Conservation (phyloP, 495 filamentous ascomycete species). For the Xylaria sp. region DNA sequence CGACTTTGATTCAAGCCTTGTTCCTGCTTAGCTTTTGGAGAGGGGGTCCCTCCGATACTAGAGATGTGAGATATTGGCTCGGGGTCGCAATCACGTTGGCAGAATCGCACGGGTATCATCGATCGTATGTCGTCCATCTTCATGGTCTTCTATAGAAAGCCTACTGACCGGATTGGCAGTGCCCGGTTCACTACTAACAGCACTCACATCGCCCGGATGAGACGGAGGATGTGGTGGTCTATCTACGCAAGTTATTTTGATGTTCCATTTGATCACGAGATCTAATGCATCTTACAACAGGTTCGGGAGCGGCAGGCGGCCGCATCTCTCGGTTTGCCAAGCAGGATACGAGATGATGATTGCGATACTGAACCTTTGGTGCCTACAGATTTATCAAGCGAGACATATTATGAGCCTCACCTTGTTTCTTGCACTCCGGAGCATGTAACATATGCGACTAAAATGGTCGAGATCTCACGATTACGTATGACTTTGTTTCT, state of each 20-base stretch:
- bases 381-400: background rate
- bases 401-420: background rate
- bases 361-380: background rate
- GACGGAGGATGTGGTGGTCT: conserved; percentile 3
- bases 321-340: conserved; percentile 3
- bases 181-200: background rate
- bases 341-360: conserved; percentile 1
- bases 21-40: conserved; percentile 9
- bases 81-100: conserved; percentile 1
- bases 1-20: background rate
- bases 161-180: background rate
- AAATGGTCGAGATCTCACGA: conserved; percentile 6
- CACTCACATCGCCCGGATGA: background rate
- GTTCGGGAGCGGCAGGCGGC: background rate
- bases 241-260: background rate
- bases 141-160: background rate
- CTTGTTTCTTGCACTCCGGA: background rate
- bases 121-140: background rate
- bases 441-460: background rate
- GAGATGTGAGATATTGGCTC: conserved; percentile 8
- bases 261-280: background rate
- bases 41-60: background rate
- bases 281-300: background rate
- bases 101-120: background rate
- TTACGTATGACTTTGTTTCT: background rate